phyloP scores from a whole-genome alignment of 306 rosid genomes.

The Sechiopsis laciniata region DNA sequence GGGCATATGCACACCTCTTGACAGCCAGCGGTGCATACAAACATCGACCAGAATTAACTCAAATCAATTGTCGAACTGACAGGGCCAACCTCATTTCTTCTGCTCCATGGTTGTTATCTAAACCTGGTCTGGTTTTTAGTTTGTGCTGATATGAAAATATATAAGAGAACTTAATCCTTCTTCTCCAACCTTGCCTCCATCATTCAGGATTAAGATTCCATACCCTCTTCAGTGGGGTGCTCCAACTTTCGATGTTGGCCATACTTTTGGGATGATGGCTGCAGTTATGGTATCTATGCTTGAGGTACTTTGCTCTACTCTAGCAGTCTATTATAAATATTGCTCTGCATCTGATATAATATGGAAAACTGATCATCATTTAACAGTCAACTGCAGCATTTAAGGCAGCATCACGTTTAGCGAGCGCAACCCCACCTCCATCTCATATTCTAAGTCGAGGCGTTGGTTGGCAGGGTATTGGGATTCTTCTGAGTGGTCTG shows the following conservation, averaged over 20 bases:
- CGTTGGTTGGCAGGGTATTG: slow-evolving; percentile 97
- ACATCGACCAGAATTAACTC: slow-evolving; percentile 71
- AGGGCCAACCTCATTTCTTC: slow-evolving; percentile 81
- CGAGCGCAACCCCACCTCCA: slow-evolving; percentile 98
- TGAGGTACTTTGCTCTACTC: slow-evolving; percentile 48
- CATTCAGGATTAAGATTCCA: slow-evolving; percentile 79
- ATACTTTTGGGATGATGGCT: slow-evolving; percentile 95
- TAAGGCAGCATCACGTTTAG: slow-evolving; percentile 92
- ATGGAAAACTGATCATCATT: neutral
- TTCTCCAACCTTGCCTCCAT: neutral
- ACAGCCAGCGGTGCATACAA: slow-evolving; percentile 93
- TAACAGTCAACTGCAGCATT: slow-evolving; percentile 93
- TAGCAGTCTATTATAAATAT: neutral
- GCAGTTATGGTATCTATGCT: slow-evolving; percentile 90
- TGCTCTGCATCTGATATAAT: neutral
- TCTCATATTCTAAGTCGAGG: slow-evolving; percentile 99
- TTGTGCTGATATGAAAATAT: neutral
- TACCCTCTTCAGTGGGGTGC: slow-evolving; percentile 99
- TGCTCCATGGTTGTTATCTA: slow-evolving; percentile 79
- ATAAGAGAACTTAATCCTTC: neutral
- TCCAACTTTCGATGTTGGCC: slow-evolving; percentile 89
- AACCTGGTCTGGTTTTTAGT: neutral
- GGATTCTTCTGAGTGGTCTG: slow-evolving; percentile 80
- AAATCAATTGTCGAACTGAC: slow-evolving; percentile 80
- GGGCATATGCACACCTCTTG: slow-evolving; percentile 99